Conservation (phyloP, 2,329 filamentous ascomycete genomes). For the Fusarium praegraminearum region DNA sequence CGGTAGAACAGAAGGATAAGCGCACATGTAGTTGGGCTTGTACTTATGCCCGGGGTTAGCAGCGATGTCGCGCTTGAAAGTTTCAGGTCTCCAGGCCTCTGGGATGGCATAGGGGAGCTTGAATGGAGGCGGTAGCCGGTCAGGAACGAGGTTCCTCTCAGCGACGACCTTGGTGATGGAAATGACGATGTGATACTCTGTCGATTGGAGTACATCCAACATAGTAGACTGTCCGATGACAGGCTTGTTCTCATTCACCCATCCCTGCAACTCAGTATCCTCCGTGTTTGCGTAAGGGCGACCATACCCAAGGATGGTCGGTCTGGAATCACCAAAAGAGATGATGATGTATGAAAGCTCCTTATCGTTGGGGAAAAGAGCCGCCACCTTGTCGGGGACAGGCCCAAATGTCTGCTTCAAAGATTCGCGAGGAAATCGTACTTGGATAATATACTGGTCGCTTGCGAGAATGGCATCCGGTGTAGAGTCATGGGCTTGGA, state of each 20-base stretch:
- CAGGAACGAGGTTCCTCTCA: background rate
- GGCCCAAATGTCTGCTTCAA: background rate
- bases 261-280: conserved; percentile 10
- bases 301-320: conserved; percentile 2
- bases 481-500: background rate
- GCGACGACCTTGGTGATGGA: background rate
- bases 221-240: background rate
- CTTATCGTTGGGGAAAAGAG: background rate
- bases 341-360: background rate
- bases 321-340: background rate
- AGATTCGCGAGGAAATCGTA: background rate
- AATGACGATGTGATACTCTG: background rate
- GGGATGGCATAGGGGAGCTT: background rate
- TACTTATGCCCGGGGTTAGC: conserved; percentile 1
- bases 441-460: background rate
- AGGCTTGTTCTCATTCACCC: conserved; percentile 8
- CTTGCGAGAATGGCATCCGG: background rate
- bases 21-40: background rate
- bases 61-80: background rate
- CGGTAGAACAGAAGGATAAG: fast-evolving
- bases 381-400: background rate
- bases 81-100: fast-evolving
- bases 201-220: background rate
- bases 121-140: background rate
- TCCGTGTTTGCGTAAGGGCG: conserved; percentile 7